A percentile compares a stretch with the other conserved stretches of the same genome.
These are phyloP conservation scores for Schizochytrium sp. DNA, from an alignment of 108 stramenopile species.

Conservation along the genomic window DNA sequence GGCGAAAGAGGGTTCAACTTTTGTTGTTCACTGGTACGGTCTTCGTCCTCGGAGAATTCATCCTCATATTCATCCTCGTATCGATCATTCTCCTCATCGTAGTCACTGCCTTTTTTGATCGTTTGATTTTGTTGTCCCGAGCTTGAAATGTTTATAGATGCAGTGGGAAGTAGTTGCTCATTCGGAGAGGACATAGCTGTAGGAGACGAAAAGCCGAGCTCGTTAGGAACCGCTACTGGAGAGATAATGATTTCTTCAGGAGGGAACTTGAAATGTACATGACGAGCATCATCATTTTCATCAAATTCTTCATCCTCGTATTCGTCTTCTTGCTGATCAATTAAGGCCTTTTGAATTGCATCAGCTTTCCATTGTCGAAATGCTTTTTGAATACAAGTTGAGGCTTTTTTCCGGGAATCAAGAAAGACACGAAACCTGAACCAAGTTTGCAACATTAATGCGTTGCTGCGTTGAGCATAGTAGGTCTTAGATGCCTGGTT, in stretches of 20 bases:
- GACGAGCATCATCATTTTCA: background rate
- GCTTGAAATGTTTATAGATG: no score
- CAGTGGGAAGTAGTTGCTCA: no score
- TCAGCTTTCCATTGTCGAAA: background rate
- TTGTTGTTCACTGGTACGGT: no score
- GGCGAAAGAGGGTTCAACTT: no score
- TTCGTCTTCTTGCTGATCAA: background rate
- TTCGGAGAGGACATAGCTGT: no score
- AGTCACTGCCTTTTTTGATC: no score
- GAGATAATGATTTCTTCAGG: background rate
- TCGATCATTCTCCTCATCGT: no score
- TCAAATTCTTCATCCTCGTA: background rate
- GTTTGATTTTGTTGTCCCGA: no score
- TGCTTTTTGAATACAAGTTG: background rate
- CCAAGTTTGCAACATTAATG: background rate
- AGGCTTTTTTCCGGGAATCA: background rate
- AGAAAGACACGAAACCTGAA: background rate
- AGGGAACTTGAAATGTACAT: background rate
- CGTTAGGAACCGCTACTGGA: background rate
- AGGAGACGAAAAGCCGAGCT: background rate
- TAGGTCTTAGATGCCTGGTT: background rate
- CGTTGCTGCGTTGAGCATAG: background rate
- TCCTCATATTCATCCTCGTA: no score
- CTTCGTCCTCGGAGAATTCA: no score
- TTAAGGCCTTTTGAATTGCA: background rate